phyloP scores from a whole-genome alignment of 2,329 filamentous ascomycete genomes.

The Talaromyces sp. region DNA sequence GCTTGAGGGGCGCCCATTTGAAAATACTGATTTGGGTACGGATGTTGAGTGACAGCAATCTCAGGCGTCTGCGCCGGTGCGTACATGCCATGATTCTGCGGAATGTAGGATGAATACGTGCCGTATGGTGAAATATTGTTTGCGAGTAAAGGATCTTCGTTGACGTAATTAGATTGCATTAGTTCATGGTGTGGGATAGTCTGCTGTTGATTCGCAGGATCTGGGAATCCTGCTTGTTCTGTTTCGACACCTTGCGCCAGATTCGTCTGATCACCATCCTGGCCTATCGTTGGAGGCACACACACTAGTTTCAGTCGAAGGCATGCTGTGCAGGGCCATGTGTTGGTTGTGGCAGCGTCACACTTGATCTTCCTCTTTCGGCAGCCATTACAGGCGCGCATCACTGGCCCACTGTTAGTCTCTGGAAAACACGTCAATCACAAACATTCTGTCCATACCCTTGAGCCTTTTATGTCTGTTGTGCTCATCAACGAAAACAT shows the following conservation, averaged over 20 bases:
- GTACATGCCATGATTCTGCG: constrained; percentile 28
- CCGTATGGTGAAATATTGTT: constrained; percentile 17
- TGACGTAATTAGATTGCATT: constrained; percentile 37
- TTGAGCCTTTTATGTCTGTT: constrained; percentile 96
- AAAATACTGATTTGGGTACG: constrained; percentile 18
- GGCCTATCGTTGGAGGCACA: constrained; percentile 76
- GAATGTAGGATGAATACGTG: constrained; percentile 38
- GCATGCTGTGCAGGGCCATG: constrained; percentile 94
- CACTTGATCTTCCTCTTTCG: constrained; percentile 95
- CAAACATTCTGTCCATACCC: constrained; percentile 52
- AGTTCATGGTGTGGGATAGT: constrained; percentile 51
- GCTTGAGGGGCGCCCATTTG: constrained; percentile 23
- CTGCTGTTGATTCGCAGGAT: constrained; percentile 33
- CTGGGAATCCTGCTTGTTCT: constrained; percentile 19
- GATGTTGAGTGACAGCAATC: constrained; percentile 26
- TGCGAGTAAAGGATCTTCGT: constrained; percentile 5
- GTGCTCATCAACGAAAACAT: constrained; percentile 98
- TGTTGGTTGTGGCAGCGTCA: constrained; percentile 93
- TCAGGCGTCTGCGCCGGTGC: constrained; percentile 27
- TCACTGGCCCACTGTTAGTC: constrained; percentile 55
- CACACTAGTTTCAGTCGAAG: constrained; percentile 88
- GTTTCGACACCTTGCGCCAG: constrained; percentile 27
- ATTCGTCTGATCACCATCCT: constrained; percentile 52
- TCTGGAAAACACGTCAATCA: not conserved
- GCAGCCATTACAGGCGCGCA: constrained; percentile 95